Conservation (phyloP, 1,284 basidiomycete genomes). For the Coniophora puteana region DNA sequence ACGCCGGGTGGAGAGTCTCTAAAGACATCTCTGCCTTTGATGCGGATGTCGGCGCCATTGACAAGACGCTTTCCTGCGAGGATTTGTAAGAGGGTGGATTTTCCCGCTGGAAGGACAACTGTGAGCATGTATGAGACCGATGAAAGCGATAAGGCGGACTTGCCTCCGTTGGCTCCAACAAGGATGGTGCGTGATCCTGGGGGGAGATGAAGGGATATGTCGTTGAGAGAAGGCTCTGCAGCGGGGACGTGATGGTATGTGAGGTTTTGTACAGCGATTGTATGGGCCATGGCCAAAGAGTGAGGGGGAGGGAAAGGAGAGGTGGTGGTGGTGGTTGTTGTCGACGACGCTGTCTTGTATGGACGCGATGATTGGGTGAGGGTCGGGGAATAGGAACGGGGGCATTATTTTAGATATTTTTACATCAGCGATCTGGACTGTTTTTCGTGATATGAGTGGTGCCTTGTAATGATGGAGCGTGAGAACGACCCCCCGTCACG, state of each 20-base stretch:
- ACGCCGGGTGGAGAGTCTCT: slow-evolving; percentile 69
- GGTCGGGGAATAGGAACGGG: no score
- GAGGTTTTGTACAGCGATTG: slow-evolving; percentile 56
- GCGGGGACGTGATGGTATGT: slow-evolving; percentile 56
- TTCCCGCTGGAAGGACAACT: slow-evolving; percentile 61
- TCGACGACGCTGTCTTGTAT: no score
- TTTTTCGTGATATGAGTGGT: no score
- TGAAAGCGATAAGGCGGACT: slow-evolving; percentile 15
- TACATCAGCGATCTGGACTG: no score
- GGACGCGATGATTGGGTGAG: no score
- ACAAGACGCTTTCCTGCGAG: slow-evolving; percentile 91
- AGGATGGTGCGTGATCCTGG: slow-evolving; percentile 79
- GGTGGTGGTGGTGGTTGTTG: slow-evolving; percentile 1
- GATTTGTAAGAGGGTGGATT: slow-evolving; percentile 93
- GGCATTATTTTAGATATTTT: no score
- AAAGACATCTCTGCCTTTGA: slow-evolving; percentile 87
- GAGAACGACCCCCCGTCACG: no score
- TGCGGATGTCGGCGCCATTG: slow-evolving; percentile 60
- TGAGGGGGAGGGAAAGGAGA: slow-evolving; percentile 3
- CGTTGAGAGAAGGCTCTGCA: slow-evolving; percentile 49
- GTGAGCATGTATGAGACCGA: not conserved
- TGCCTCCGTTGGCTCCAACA: slow-evolving; percentile 90
- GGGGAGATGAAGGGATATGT: slow-evolving; percentile 65
- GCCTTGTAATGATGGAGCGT: no score
- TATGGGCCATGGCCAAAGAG: slow-evolving; percentile 18